These are phyloP conservation scores for Castanea sativa DNA, from an alignment of 306 rosid species.

Conservation along the genomic window DNA sequence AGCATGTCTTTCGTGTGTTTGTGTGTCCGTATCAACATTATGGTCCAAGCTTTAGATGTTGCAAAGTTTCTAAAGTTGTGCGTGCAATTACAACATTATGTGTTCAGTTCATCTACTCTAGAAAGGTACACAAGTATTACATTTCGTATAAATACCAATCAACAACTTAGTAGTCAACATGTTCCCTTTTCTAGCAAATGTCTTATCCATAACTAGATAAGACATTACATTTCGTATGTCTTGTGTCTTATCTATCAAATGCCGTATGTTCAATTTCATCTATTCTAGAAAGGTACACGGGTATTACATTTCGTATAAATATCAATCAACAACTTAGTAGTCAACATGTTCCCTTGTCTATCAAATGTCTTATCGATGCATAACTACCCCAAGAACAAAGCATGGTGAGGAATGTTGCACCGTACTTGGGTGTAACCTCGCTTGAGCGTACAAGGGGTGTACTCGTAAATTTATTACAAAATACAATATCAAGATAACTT, in stretches of 20 bases:
- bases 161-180: too few relatives aligned
- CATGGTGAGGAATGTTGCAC: conserved; percentile 9
- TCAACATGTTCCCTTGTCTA: conserved; percentile 2
- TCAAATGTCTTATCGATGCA: neutral
- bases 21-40: neutral
- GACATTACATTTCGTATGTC: too few relatives aligned
- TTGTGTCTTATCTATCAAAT: too few relatives aligned
- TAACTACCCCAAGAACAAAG: conserved; percentile 9
- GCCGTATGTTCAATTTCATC: neutral
- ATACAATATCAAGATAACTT: neutral
- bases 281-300: neutral
- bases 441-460: conserved; percentile 2
- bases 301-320: neutral
- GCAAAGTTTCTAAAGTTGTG: neutral
- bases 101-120: neutral
- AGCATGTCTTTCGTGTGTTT: neutral
- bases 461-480: conserved; percentile 3
- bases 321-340: neutral
- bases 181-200: too few relatives aligned
- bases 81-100: neutral
- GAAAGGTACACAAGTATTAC: neutral
- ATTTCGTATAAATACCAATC: neutral
- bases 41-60: neutral
- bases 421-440: neutral
- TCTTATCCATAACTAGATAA: too few relatives aligned